These are phyloP conservation scores for Tetracentron sinense DNA, from an alignment of 164 flowering plant species.

Conservation along the genomic window DNA sequence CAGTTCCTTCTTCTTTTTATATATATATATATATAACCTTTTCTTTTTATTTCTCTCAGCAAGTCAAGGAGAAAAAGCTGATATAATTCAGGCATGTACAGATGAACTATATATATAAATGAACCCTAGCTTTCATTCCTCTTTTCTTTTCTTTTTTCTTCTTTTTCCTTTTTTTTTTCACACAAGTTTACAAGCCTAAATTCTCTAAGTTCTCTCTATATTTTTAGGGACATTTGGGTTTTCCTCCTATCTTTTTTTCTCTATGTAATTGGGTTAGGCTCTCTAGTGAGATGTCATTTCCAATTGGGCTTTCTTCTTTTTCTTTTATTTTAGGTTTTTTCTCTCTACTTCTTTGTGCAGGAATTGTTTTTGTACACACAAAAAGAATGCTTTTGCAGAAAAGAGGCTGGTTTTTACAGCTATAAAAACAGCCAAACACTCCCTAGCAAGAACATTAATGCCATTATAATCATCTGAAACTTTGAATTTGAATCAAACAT, in stretches of 20 bases:
- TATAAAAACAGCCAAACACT: too few species aligned
- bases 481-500: too few species aligned
- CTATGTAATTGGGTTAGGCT: too few species aligned
- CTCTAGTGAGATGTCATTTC: too few species aligned
- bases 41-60: background rate
- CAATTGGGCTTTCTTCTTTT: too few species aligned
- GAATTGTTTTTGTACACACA: background rate
- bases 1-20: background rate
- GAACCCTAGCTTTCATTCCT: constrained; percentile 5
- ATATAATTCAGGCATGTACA: constrained; percentile 28
- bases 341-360: background rate
- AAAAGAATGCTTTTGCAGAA: too few species aligned
- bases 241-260: too few species aligned
- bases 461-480: too few species aligned
- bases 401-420: too few species aligned
- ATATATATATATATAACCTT: too few species aligned
- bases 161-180: background rate
- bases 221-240: background rate
- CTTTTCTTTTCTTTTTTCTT: too few species aligned
- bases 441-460: too few species aligned
- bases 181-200: background rate
- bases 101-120: constrained; percentile 20
- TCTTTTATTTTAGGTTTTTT: background rate
- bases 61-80: constrained; percentile 10
- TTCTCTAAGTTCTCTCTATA: background rate